Percentiles rank a stretch among this genome's conserved stretches.
These are phyloP conservation scores for Tetradesmus lagerheimii DNA, from an alignment of 139 green algal genomes.

Conservation along the genomic window DNA sequence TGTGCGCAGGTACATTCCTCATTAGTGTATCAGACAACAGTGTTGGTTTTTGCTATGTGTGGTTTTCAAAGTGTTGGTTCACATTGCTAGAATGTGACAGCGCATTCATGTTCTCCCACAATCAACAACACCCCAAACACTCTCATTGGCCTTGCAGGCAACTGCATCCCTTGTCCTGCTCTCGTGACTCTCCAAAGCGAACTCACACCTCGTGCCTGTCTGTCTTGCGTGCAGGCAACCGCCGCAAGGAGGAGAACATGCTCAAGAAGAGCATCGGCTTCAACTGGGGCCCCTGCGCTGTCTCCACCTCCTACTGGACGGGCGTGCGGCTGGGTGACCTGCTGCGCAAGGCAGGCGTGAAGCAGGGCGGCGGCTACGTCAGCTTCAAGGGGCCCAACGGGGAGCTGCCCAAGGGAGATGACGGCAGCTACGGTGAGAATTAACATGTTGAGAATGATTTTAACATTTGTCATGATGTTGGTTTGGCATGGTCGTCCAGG, in stretches of 20 bases:
- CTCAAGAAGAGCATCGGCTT: conserved; percentile 97
- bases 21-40: too few species aligned
- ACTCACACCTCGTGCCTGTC: not conserved
- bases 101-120: too few species aligned
- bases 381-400: conserved; percentile 82
- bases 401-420: conserved; percentile 87
- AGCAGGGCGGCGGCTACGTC: conserved; percentile 68
- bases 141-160: conserved; percentile 86
- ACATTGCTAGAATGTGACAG: too few species aligned
- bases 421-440: conserved; percentile 71
- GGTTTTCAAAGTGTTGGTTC: too few species aligned
- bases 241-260: conserved; percentile 99
- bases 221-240: conserved; percentile 71
- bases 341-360: conserved; percentile 62
- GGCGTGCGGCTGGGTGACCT: conserved; percentile 91
- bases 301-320: conserved; percentile 91
- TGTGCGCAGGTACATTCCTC: conserved; percentile 84
- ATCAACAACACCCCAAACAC: too few species aligned
- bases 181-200: too few species aligned
- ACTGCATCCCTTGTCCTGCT: too few species aligned
- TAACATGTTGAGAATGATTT: too few species aligned
- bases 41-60: too few species aligned
- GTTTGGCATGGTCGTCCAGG: too few species aligned
- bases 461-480: too few species aligned
- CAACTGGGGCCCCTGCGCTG: conserved; percentile 87